Conservation (phyloP, 495 filamentous ascomycete species). For the Clohesyomyces aquaticus region DNA sequence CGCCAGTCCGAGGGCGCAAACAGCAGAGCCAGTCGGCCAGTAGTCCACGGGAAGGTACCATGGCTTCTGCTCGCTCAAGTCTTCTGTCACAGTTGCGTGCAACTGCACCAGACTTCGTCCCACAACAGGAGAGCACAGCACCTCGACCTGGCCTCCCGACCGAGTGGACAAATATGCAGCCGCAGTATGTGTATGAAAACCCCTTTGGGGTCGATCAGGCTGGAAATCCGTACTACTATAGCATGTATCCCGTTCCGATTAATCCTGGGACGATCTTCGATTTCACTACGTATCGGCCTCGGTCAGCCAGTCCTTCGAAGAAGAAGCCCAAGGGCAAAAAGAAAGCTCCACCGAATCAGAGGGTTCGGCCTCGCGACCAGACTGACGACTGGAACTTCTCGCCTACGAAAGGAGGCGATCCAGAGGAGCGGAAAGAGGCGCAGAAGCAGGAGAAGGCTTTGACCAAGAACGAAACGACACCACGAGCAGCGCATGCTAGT, state of each 20-base stretch:
- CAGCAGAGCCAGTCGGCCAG: neutral
- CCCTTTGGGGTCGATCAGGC: slow-evolving; percentile 6
- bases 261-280: neutral
- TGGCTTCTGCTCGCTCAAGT: slow-evolving; percentile 1
- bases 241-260: slow-evolving; percentile 11
- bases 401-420: neutral
- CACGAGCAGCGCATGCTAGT: neutral
- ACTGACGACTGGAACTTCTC: neutral
- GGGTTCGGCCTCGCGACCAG: slow-evolving; percentile 1
- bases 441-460: neutral
- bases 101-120: slow-evolving; percentile 30
- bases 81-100: slow-evolving; percentile 19
- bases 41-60: neutral
- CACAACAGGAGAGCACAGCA: slow-evolving; percentile 3
- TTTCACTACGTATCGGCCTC: neutral
- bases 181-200: neutral
- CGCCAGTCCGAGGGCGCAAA: slow-evolving; percentile 6
- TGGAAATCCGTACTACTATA: slow-evolving; percentile 16
- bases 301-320: neutral
- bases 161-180: neutral
- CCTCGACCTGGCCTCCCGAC: neutral
- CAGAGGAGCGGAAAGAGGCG: neutral
- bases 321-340: slow-evolving; percentile 9
- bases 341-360: neutral
- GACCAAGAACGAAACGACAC: neutral